These are phyloP conservation scores for Nakaseomyces glabratus DNA, from an alignment of 1,139 yeast genomes.

Conservation along the genomic window DNA sequence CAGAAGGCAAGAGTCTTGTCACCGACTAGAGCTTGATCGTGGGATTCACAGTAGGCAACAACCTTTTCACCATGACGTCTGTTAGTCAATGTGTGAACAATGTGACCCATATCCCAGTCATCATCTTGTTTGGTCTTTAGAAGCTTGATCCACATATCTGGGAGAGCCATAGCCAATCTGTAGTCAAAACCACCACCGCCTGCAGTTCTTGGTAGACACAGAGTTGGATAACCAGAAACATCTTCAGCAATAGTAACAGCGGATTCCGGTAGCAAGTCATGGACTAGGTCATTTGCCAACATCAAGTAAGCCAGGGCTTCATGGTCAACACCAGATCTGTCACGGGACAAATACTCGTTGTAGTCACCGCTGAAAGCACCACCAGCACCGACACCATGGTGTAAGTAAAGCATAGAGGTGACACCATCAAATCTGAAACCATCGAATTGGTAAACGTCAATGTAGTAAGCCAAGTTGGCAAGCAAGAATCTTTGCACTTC, in stretches of 20 bases:
- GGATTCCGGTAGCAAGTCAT: constrained; percentile 42
- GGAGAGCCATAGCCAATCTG: constrained; percentile 92
- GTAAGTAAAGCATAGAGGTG: constrained; percentile 82
- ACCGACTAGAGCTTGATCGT: constrained; percentile 96
- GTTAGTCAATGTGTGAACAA: constrained; percentile 75
- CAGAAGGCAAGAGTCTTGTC: constrained; percentile 95
- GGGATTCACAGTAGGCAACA: constrained; percentile 89
- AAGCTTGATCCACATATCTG: constrained; percentile 97
- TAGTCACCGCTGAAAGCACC: constrained; percentile 85
- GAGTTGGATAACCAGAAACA: constrained; percentile 94
- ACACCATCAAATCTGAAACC: constrained; percentile 98
- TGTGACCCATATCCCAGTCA: constrained; percentile 81
- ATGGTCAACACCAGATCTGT: constrained; percentile 65
- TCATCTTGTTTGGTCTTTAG: constrained; percentile 78
- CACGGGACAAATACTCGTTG: constrained; percentile 71
- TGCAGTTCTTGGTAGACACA: constrained; percentile 58
- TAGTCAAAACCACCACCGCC: constrained; percentile 96
- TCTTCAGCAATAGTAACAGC: constrained; percentile 90
- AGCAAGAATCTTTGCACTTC: constrained; percentile 83
- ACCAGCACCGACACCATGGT: constrained; percentile 84
- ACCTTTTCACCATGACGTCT: constrained; percentile 85
- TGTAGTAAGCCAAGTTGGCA: constrained; percentile 77
- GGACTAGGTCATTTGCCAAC: constrained; percentile 74
- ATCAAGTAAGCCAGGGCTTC: constrained; percentile 83
- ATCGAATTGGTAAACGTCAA: constrained; percentile 80